Evolutionary conservation across 2,329 filamentous ascomycete genomes (phyloP), one percentile per base, ranked within the genome.

Genomic region (Diaporthe sp.): DNA sequence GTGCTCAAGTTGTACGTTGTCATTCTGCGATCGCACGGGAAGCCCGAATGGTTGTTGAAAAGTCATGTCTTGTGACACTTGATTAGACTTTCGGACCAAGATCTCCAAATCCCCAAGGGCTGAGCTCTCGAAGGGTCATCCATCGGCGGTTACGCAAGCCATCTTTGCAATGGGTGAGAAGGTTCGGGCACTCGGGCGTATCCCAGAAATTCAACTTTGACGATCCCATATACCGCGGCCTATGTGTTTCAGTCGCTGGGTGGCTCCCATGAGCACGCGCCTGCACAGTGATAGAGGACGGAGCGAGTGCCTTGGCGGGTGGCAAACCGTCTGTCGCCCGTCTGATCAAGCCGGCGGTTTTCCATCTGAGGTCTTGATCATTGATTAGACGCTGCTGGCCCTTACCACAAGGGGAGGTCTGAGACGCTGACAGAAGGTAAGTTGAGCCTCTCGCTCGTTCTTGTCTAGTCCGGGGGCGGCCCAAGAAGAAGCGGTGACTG

Each of bases 241-340:
- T 38, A 30, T 74, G 69, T 69, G 60, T 69, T 69, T 68, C 69
- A 74, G 68, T 25, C 69, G n/a, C 22, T 33, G 25, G 60, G 58
- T 72, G 50, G 17, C 28, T 47, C 50, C 50, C 57, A 58, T 25
- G n/a, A 60, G 60, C 50, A 52, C 25, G 19, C 38, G 40, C 58
- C 52, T 60, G 73, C 52, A 50, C 68, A 22, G 60, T 52, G 50
- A 74, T 45, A 47, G 73, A 28, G 33, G 64, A 60, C 45, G 38
- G 33, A 58, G 57, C 50, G 35, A 15, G 47, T 42, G 13, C 40
- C 68, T 74, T 47, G 58, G 73, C 50, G n/a, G 30, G 67, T 71
- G 72, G 72, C 57, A 35, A 64, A 57, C 50, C 35, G 52, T 33
- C 25, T 28, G 30, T 66, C 45, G 30, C 64, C 50, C 61, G 28